A percentile compares a stretch with the other conserved stretches of the same genome.
These are phyloP conservation scores for Globisporangium echinulatum DNA, from an alignment of 352 stramenopile genomes.

Conservation along the genomic window DNA sequence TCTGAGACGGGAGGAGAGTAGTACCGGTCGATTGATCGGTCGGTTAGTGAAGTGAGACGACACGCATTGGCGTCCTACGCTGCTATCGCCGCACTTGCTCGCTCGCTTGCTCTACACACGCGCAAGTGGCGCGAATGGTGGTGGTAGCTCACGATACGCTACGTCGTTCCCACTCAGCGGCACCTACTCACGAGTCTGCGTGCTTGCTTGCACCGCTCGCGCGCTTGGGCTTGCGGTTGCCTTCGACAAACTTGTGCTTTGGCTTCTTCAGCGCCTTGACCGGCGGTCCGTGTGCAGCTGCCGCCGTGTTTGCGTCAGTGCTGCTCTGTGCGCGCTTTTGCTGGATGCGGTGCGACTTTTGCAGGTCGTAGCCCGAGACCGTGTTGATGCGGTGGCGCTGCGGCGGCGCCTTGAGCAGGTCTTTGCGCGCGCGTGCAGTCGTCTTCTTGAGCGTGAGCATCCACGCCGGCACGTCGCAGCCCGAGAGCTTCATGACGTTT, in stretches of 20 bases:
- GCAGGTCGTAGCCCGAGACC: conserved; percentile 82
- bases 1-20: too few species aligned
- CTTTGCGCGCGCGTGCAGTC: conserved; percentile 55
- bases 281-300: not conserved
- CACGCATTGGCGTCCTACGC: too few species aligned
- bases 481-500: conserved; percentile 98
- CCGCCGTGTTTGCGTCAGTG: not conserved
- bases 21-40: too few species aligned
- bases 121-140: too few species aligned
- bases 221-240: not conserved
- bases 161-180: too few species aligned
- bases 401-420: conserved; percentile 74
- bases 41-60: too few species aligned
- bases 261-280: conserved; percentile 4
- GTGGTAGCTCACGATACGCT: too few species aligned
- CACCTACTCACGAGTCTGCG: too few species aligned
- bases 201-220: not conserved
- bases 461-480: conserved; percentile 96
- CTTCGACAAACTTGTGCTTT: conserved; percentile 10
- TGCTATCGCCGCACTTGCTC: not conserved
- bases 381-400: conserved; percentile 76
- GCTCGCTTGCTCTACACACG: not conserved
- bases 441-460: conserved; percentile 96
- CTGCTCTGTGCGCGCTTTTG: conserved; percentile 13
- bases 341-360: conserved; percentile 67